Conservation (phyloP, 2,329 filamentous ascomycete genomes). For the Diaporthe longicolla region DNA sequence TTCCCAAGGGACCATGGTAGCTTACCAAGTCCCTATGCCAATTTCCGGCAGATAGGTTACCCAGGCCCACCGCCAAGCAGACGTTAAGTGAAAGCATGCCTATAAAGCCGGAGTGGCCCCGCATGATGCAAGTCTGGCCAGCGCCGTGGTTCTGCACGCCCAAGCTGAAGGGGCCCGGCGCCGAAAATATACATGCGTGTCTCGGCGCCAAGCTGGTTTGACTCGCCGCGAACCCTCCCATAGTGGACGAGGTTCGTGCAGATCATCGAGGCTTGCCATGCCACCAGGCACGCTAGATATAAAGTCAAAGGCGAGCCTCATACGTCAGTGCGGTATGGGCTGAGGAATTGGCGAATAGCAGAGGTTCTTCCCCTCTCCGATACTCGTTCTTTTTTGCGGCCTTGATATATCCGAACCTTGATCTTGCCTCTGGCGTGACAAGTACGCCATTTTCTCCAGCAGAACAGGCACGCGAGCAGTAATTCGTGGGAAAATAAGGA, state of each 20-base stretch:
- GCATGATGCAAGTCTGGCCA: conserved; percentile 4
- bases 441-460: background rate
- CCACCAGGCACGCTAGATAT: background rate
- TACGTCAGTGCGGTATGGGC: background rate
- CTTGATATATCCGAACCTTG: conserved; percentile 11
- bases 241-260: conserved; percentile 6
- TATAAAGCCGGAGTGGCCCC: conserved; percentile 15
- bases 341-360: background rate
- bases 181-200: conserved; percentile 7
- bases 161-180: background rate
- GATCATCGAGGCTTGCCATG: background rate
- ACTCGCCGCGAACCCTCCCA: conserved; percentile 16
- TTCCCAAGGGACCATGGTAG: background rate
- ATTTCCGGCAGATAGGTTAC: conserved; percentile 19
- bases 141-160: background rate
- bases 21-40: background rate
- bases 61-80: conserved; percentile 15
- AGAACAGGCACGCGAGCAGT: background rate
- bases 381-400: background rate
- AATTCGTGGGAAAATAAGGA: background rate
- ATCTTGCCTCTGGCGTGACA: conserved; percentile 2
- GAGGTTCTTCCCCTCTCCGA: background rate
- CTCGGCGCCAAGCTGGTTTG: conserved; percentile 29
- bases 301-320: background rate
- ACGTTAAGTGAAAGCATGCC: background rate